A percentile compares a stretch with the other conserved stretches of the same genome.
These are phyloP conservation scores for Lithocarpus polystachyus DNA, from an alignment of 306 rosid species.

Conservation along the genomic window DNA sequence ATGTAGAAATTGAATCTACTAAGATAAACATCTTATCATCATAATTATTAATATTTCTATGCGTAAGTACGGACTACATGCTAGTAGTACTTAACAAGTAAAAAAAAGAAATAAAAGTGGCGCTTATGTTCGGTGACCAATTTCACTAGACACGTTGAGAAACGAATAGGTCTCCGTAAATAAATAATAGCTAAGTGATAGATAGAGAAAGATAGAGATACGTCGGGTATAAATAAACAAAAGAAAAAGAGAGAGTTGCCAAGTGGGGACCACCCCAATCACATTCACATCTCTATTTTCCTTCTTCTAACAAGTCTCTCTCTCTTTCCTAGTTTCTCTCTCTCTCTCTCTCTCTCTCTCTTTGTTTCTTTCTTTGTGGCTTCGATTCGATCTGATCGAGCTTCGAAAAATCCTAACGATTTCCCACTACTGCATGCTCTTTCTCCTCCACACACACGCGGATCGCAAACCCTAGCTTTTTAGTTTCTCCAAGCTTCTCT, in stretches of 20 bases:
- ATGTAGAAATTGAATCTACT: too few species aligned
- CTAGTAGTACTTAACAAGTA: too few species aligned
- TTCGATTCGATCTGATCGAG: constrained; percentile 30
- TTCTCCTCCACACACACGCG: background rate
- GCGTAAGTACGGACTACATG: too few species aligned
- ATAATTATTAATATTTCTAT: too few species aligned
- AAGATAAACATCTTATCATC: too few species aligned
- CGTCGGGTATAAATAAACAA: too few species aligned
- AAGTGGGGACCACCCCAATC: constrained; percentile 20
- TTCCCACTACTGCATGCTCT: background rate
- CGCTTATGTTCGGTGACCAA: too few species aligned
- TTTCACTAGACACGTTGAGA: too few species aligned
- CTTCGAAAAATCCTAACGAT: background rate
- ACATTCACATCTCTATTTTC: constrained; percentile 1
- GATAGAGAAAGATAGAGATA: too few species aligned
- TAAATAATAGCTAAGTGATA: too few species aligned
- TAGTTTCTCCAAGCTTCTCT: background rate
- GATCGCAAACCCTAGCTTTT: background rate
- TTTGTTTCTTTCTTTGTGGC: background rate
- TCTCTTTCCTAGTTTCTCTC: background rate
- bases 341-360: background rate
- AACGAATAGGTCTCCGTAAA: too few species aligned
- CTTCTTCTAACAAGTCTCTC: background rate
- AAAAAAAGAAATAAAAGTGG: too few species aligned
- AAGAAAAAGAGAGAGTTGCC: background rate